A percentile compares a stretch with the other conserved stretches of the same genome.
Evolutionary conservation across 805 yeast species (phyloP).

Genomic region (Nakazawaea siamensis): DNA sequence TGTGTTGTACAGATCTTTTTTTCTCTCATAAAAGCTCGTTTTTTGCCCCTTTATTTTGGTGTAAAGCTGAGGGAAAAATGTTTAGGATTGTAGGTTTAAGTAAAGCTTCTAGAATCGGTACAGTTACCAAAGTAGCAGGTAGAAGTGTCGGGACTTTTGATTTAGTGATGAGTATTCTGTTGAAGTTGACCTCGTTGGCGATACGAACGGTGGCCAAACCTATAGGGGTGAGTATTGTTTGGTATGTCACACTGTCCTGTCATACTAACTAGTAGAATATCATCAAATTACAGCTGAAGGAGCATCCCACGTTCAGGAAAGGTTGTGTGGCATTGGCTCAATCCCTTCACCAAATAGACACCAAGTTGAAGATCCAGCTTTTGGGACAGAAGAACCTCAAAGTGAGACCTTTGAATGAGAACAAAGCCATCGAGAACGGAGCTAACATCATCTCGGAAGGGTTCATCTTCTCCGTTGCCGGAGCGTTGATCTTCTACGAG

Average conservation of each 20-base stretch:
- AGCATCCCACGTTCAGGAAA: slow-evolving; percentile 54
- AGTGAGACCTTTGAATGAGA: slow-evolving; percentile 74
- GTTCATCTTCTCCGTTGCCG: slow-evolving; percentile 76
- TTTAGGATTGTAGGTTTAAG: slow-evolving; percentile 1
- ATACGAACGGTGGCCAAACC: slow-evolving; percentile 77
- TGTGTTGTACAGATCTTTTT: too few species aligned
- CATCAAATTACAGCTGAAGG: slow-evolving; percentile 67
- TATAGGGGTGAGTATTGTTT: slow-evolving; percentile 38
- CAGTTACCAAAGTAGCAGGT: neutral
- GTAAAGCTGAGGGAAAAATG: too few species aligned
- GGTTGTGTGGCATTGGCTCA: slow-evolving; percentile 70
- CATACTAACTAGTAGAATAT: slow-evolving; percentile 27
- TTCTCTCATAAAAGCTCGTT: too few species aligned
- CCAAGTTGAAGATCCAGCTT: slow-evolving; percentile 49
- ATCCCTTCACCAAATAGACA: slow-evolving; percentile 57
- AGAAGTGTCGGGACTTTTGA: slow-evolving; percentile 8
- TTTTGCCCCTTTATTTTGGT: too few species aligned
- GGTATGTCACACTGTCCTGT: neutral
- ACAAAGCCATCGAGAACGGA: slow-evolving; percentile 75
- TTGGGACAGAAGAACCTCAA: slow-evolving; percentile 44
- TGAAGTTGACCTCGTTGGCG: slow-evolving; percentile 63
- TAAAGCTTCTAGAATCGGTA: slow-evolving; percentile 3
- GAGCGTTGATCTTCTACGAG: slow-evolving; percentile 65
- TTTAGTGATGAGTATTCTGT: slow-evolving; percentile 66
- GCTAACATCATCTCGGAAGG: slow-evolving; percentile 73